Evolutionary conservation across 106 monocot genomes (phyloP), one percentile per base, ranked within the genome.

Genomic region (Apostasia shenzhenica): DNA sequence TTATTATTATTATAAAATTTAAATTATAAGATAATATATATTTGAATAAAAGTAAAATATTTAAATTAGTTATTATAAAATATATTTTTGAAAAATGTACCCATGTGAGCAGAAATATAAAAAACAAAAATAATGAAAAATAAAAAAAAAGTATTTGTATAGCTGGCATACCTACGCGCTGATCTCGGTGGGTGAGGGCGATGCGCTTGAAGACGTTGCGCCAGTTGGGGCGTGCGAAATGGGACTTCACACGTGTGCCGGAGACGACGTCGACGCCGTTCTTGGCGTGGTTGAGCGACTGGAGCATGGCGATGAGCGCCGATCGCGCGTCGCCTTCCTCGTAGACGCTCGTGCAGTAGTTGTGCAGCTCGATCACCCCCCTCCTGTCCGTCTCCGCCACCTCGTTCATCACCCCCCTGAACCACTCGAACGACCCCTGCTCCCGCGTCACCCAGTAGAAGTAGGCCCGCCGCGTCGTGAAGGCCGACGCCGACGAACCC

Each of bases 401-500:
- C 72, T 95, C 94, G 71, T 95, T 75, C 94, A 95, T 91, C 68
- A 95, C 94, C 38, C 91, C 91, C 12, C 74, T 74, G 85, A 95
- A 95, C 94, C 94, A 95, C 55, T 95, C 94, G 79, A 95, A 95
- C 45, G 91, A 88, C 8, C 91, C 88, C 63, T 95, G 88, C 81
- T 91, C 94, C 14, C 94, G 68, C 6, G 94, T 95, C 66, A 88
- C 80, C 94, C 94, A 95, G 75, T 91, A 95, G 83, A 95, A 95
- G 63, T 95, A 95, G 0, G 91, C 95, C 0, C 84, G 62, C 42
- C 76, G 49, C 0, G 88, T 88, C 78, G 66, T 84, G 79, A 91
- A 92, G 8, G 73, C 59, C 45, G 70, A 7, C n/a, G 59, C 7
- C 4, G 43, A 8, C 0, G 49, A 58, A 2, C 14, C 57, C 3